A percentile compares a stretch with the other conserved stretches of the same genome.
Conservation (phyloP, 2,329 filamentous ascomycete genomes). For the Xylaria sp. region DNA sequence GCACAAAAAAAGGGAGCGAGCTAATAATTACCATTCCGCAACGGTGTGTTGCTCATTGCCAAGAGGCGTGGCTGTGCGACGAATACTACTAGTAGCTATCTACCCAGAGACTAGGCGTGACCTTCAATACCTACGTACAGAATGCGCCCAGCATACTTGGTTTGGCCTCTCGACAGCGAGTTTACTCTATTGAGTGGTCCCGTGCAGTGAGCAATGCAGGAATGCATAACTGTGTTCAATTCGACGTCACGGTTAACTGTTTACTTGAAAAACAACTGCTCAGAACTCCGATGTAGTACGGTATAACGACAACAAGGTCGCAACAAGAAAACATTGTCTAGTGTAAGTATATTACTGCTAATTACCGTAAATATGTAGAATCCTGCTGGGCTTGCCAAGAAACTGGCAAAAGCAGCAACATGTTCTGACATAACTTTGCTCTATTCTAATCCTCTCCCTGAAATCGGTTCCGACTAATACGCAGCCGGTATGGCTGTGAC, state of each 20-base stretch:
- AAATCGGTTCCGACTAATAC: not conserved
- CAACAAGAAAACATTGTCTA: not conserved
- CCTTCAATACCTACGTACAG: slow-evolving; percentile 16
- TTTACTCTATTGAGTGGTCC: slow-evolving; percentile 1
- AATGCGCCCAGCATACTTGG: slow-evolving; percentile 20
- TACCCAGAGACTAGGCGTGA: slow-evolving; percentile 4
- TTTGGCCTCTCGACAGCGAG: slow-evolving; percentile 8
- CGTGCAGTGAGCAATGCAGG: slow-evolving; percentile 25
- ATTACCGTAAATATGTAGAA: not conserved
- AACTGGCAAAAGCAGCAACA: slow-evolving; percentile 9
- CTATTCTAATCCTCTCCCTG: slow-evolving; percentile 14
- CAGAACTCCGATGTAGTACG: not conserved
- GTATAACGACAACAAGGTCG: not conserved
- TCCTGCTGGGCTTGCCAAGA: slow-evolving; percentile 8
- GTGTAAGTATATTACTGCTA: not conserved
- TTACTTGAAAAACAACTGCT: slow-evolving; percentile 2
- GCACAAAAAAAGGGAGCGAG: slow-evolving; percentile 22
- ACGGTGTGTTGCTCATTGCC: slow-evolving; percentile 21
- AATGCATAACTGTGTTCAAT: slow-evolving; percentile 3
- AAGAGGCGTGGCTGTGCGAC: slow-evolving; percentile 31
- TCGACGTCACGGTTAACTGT: not conserved
- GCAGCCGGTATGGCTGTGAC: slow-evolving; percentile 1
- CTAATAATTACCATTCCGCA: slow-evolving; percentile 14
- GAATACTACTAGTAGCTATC: slow-evolving; percentile 10
- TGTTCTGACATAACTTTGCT: slow-evolving; percentile 19